phyloP scores from a whole-genome alignment of 306 rosid species.

The Medicago lupulina region DNA sequence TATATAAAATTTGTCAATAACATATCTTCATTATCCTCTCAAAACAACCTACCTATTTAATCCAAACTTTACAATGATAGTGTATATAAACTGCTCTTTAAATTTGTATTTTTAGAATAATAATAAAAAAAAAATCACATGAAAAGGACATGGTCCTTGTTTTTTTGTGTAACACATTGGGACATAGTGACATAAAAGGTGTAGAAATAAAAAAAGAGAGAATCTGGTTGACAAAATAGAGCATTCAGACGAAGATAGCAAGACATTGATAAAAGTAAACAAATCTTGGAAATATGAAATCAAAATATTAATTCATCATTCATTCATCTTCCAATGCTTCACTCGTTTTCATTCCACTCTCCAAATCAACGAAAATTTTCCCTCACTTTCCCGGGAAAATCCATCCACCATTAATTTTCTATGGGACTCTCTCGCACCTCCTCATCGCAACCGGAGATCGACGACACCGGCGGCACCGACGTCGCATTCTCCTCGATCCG shows the following conservation, averaged over 20 bases:
- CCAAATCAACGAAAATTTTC: neutral
- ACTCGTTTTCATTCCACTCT: neutral
- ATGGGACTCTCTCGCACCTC: constrained; percentile 66
- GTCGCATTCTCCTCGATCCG: constrained; percentile 73
- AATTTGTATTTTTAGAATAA: too few relatives aligned
- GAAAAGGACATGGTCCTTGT: too few relatives aligned
- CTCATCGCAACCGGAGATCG: constrained; percentile 59
- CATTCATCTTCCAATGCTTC: constrained; percentile 22
- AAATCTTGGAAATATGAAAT: constrained; percentile 13
- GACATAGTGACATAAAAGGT: too few relatives aligned
- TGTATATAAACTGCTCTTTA: too few relatives aligned
- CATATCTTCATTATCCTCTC: too few relatives aligned
- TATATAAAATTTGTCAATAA: too few relatives aligned
- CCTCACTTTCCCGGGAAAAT: constrained; percentile 49
- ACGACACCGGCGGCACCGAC: constrained; percentile 57
- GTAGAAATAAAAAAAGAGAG: neutral
- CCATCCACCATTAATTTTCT: neutral
- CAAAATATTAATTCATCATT: neutral
- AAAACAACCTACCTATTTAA: too few relatives aligned
- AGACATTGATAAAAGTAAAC: neutral
- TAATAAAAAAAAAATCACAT: too few relatives aligned
- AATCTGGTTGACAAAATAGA: neutral
- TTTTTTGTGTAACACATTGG: too few relatives aligned
- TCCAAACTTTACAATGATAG: too few relatives aligned
- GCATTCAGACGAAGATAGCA: neutral